phyloP scores from a whole-genome alignment of 345 rosid species.

The Odontarrhena argentea region DNA sequence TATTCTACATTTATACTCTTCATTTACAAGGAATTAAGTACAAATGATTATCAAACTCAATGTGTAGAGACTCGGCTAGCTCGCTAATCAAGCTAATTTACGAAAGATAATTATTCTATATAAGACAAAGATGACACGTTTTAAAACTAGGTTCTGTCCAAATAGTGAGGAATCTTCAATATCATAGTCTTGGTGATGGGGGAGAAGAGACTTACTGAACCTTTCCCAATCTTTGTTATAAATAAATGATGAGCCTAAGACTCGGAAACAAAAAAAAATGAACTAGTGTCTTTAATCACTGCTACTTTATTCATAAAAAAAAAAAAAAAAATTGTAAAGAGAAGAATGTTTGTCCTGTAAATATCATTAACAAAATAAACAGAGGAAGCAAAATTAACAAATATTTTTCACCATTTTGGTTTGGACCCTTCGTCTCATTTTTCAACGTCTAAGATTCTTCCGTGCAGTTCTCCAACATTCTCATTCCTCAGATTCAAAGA shows the following conservation, averaged over 20 bases:
- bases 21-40: too few species aligned
- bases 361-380: neutral
- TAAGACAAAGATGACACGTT: neutral
- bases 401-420: conserved; percentile 19
- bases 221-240: neutral
- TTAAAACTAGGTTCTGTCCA: neutral
- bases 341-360: conserved; percentile 14
- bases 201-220: neutral
- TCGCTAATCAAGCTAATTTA: conserved; percentile 1
- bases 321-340: conserved; percentile 11
- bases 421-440: conserved; percentile 8
- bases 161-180: neutral
- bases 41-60: neutral
- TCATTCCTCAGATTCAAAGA: conserved; percentile 26
- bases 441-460: conserved; percentile 13
- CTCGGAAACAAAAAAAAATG: neutral
- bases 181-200: neutral
- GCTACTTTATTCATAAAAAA: conserved; percentile 28
- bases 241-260: neutral
- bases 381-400: conserved; percentile 2
- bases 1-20: too few species aligned
- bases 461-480: conserved; percentile 31
- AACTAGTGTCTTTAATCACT: neutral
- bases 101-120: neutral
- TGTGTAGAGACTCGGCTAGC: neutral